Base-by-base conservation (phyloP, 305 asterid species). In the Fraxinus velutina region DNA sequence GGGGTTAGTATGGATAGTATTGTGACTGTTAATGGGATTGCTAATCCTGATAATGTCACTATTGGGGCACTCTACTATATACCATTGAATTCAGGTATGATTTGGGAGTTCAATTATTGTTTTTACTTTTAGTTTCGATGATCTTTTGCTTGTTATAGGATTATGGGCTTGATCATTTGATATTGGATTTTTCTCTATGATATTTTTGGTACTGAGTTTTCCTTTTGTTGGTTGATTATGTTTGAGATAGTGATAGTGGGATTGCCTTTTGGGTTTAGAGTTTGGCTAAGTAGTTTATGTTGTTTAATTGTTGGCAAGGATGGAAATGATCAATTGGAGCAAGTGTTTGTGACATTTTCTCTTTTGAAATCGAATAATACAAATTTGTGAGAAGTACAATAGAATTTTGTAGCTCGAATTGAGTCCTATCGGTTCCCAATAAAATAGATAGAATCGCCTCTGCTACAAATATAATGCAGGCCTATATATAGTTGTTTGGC, bases 1-100 rank as follows among this genome's bases (percentile, higher is more conserved):
- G 99, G 99, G 62, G 98, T 94, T 82, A 96, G 99, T 80, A 96
- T 96, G 99, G 97, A 90, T 85, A 90, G 90, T 88, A 96, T 94
- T 84, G 99, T 85, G 88, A 75, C 76, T 72, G 90, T 87, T 9
- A 94, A 96, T 87, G 96, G 94, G 86, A 90, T 96, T 82, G 75
- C 87, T 19, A 86, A 91, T 89, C 97, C 98, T 77, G 97, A 92
- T 89, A 96, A 93, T 92, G 88, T 96, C 29, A 93, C 98, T 64
- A 91, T 86, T 78, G 94, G 99, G 34, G 90, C 86, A 78, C 92
- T 96, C 75, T 96, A 92, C 81, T 93, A 90, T 62, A 89, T 94
- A 79, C 98, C 97, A 0, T 73, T 94, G 86, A 94, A 92, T 90
- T 91, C 97, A 68, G 99, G 99, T 94, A 92, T 50, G 83, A 2